Conservation (phyloP, 257 asterid genomes). For the Rauvolfia tetraphylla region DNA sequence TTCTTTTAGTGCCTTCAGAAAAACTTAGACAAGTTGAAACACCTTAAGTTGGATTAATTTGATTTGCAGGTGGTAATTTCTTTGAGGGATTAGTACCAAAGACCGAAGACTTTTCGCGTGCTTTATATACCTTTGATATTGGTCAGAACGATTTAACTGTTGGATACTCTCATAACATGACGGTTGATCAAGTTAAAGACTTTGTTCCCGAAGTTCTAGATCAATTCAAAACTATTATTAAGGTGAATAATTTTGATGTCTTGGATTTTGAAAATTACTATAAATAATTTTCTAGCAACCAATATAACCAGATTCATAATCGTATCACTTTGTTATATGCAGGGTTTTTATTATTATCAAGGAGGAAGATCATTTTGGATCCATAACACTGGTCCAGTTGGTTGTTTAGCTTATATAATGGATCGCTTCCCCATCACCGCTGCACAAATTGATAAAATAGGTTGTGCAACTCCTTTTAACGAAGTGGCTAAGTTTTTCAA, state of each 20-base stretch:
- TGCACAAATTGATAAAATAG: slow-evolving; percentile 46
- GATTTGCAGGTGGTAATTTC: no score
- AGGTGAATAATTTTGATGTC: slow-evolving; percentile 31
- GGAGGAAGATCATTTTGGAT: slow-evolving; percentile 52
- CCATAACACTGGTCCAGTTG: slow-evolving; percentile 86
- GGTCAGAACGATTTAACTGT: no score
- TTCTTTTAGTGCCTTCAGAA: no score
- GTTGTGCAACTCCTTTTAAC: slow-evolving; percentile 48
- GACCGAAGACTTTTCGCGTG: no score
- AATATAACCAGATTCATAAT: no score
- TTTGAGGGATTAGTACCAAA: no score
- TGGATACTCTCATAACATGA: slow-evolving; percentile 68
- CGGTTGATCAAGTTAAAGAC: slow-evolving; percentile 63
- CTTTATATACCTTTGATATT: no score
- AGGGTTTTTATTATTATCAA: not conserved
- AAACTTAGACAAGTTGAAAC: no score
- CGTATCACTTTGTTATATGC: no score
- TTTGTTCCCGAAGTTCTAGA: slow-evolving; percentile 60
- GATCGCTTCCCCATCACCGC: slow-evolving; percentile 45
- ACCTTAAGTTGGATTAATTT: no score
- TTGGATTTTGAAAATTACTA: no score
- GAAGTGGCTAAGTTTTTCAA: slow-evolving; percentile 62
- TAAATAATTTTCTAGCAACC: no score
- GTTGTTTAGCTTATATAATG: slow-evolving; percentile 67
- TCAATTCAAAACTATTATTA: slow-evolving; percentile 54